Base-by-base conservation (phyloP, 352 stramenopile genomes). In the Peronospora farinosa region DNA sequence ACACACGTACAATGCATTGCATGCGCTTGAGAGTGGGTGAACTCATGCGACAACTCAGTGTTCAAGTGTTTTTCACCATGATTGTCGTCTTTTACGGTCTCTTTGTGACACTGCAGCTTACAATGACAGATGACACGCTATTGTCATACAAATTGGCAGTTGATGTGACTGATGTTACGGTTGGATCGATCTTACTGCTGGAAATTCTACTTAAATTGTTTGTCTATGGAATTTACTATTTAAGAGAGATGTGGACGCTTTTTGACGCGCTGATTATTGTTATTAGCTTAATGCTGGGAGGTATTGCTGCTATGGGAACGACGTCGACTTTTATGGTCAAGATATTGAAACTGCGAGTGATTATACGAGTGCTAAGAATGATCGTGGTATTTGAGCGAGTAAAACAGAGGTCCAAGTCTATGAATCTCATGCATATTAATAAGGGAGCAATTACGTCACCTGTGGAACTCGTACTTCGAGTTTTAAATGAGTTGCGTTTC, bases 21-120 rank as follows among this genome's bases (percentile, higher is more conserved):
- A 31, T 81, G 3, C 77, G 79, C 0, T 45, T 86, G 12, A 31
- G 52, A 7, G 67, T 94, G 5, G 81, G 81, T 48, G 74, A 87
- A 47, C 92, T 91, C 53, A 89, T 94, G 77, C 75, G 74, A 23
- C 67, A 84, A 51, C 63, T 94, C 3, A 84, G 83, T 55, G 84
- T 94, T 19, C 79, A 94, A 57, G 53, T 92, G 19, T 94, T 94
- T 50, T 94, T 94, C 57, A 79, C 90, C 31, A 87, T 91, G 65
- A 88, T 92, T 58, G 78, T 94, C 45, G 69, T 94, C 21, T 69
- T 66, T 51, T 91, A 94, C 59, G 84, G 84, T 23, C 64, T 85
- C 31, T 92, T 94, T 40, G 84, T 92, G 57, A 69, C 88, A 12
- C 63, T 88, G 35, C 84, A 94, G 66, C 83, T 94, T 41, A 77